Conservation (phyloP, 495 filamentous ascomycete species). For the Hypoxylon rickii region DNA sequence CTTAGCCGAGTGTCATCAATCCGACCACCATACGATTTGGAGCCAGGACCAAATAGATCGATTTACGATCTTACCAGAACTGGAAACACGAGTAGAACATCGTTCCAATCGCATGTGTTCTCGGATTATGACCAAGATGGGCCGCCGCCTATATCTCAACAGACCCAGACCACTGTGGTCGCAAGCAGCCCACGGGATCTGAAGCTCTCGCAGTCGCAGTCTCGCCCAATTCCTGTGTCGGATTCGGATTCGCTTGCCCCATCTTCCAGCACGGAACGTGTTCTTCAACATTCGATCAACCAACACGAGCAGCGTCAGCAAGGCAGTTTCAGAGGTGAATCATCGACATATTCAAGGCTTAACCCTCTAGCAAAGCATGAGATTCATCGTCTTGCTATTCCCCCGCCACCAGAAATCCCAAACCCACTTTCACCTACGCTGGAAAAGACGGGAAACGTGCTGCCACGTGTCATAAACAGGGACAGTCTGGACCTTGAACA, state of each 20-base stretch:
- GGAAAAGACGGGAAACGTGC: background rate
- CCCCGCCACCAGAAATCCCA: background rate
- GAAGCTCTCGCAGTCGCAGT: constrained; percentile 5
- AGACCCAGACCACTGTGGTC: constrained; percentile 38
- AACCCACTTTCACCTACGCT: constrained; percentile 2
- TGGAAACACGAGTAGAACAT: constrained; percentile 23
- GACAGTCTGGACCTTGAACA: constrained; percentile 11
- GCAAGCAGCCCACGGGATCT: constrained; percentile 14
- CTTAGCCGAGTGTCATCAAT: constrained; percentile 15
- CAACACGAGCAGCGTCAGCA: constrained; percentile 5
- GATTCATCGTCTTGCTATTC: background rate
- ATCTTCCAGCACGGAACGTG: constrained; percentile 34
- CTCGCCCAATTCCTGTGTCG: constrained; percentile 2
- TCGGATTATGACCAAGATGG: constrained; percentile 19
- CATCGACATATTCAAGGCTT: constrained; percentile 4
- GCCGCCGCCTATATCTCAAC: constrained; percentile 10
- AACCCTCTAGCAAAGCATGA: background rate
- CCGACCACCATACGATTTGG: background rate
- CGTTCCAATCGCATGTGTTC: constrained; percentile 36
- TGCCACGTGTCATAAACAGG: background rate
- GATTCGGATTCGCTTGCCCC: constrained; percentile 25
- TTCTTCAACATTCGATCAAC: constrained; percentile 21
- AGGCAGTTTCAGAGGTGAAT: background rate
- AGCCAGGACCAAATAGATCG: constrained; percentile 3
- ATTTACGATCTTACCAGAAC: constrained; percentile 11